Base-by-base conservation (phyloP, 495 filamentous ascomycete species). In the Penicillium verhagenii region DNA sequence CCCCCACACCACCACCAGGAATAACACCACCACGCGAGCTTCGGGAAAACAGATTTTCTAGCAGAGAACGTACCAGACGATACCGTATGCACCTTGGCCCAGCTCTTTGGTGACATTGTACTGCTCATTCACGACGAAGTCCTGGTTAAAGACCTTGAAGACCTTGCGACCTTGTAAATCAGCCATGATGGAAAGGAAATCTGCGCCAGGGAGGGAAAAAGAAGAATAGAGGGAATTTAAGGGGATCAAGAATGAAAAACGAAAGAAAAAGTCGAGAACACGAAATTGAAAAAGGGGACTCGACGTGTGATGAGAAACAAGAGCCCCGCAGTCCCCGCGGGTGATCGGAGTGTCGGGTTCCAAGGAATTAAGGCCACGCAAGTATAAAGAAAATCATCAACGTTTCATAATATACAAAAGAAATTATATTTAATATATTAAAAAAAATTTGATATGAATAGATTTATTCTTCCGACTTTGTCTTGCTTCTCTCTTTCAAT, bases 71-170 rank as follows among this genome's bases (percentile, higher is more conserved):
- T 86, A 96, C 93, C 94, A 98, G 67, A 98, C 95, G 64, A 98
- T 97, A 70, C 94, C 95, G 63, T 97, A 98, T 54, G 94, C 95
- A 57, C 94, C 94, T 68, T 98, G 94, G 21, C 95, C 94, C 38
- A 98, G 81, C 77, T 98, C 94, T 81, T 98, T 98, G 50, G 92
- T 98, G 57, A 98, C 94, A 67, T 88, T 96, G 77, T 98, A 98
- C 47, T 95, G 84, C 74, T 97, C 92, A 69, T 96, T 95, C 57
- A 98, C 94, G 59, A 97, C 88, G 66, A 98, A 98, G 78, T 98
- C 94, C 72, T 98, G 94, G 82, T 97, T 97, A 79, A 98, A 98
- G 67, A 97, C 94, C 87, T 97, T 97, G 83, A 97, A 98, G 73
- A 92, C 82, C 79, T 95, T 96, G 68, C 92, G 89, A 67, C 90